A percentile compares a stretch with the other conserved stretches of the same genome.
Evolutionary conservation across 2,329 filamentous ascomycete genomes (phyloP).

Genomic region (Macrophomina tecta): DNA sequence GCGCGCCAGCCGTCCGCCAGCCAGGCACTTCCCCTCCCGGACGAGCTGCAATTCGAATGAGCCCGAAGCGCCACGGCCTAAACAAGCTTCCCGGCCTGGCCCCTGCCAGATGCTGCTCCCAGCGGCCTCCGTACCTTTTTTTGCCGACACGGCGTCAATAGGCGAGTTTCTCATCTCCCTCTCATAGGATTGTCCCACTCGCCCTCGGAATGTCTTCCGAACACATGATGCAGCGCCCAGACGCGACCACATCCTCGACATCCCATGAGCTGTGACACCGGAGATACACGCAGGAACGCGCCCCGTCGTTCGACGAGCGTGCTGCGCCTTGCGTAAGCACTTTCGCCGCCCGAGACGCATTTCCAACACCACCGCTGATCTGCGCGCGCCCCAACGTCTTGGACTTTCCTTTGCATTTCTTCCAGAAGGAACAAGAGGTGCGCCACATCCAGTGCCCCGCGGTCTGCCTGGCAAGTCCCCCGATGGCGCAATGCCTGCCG

Average conservation of each 20-base stretch:
- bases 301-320: neutral
- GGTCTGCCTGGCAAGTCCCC: slow-evolving; percentile 5
- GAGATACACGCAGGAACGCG: slow-evolving; percentile 6
- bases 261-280: slow-evolving; percentile 21
- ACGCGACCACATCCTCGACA: neutral
- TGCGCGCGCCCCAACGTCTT: neutral
- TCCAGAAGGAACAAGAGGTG: neutral
- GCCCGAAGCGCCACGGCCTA: slow-evolving; percentile 1
- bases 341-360: neutral
- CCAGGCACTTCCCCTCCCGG: neutral
- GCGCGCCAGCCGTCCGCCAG: neutral
- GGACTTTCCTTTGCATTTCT: neutral
- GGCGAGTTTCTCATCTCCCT: slow-evolving; percentile 21
- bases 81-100: slow-evolving; percentile 17
- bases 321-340: slow-evolving; percentile 16
- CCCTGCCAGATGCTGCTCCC: slow-evolving; percentile 10
- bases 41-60: neutral
- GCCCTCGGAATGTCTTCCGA: slow-evolving; percentile 14
- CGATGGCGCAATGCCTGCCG: slow-evolving; percentile 15
- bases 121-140: neutral
- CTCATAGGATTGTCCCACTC: slow-evolving; percentile 1
- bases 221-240: slow-evolving; percentile 7
- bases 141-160: slow-evolving; percentile 18
- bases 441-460: slow-evolving; percentile 2
- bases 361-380: slow-evolving; percentile 1